Evolutionary conservation across 345 rosid genomes (phyloP).

Genomic region (Physaria fendleri): DNA sequence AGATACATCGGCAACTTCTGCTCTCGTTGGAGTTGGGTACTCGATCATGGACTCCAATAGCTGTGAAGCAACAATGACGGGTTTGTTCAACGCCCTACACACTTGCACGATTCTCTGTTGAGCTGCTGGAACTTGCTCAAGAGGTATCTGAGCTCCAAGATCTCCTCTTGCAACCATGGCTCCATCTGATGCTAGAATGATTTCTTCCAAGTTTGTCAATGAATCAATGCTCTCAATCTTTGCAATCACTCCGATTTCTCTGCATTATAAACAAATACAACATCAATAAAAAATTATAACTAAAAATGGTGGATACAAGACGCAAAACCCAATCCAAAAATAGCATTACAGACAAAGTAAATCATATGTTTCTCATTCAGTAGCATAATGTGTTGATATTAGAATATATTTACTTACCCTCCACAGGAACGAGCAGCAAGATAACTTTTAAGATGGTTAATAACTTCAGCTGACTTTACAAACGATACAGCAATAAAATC

Average conservation of each 20-base stretch:
- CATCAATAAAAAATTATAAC: not conserved
- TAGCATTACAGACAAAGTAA: not conserved
- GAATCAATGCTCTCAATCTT: conserved; percentile 97
- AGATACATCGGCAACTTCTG: conserved; percentile 98
- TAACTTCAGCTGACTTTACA: conserved; percentile 98
- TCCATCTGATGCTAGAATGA: conserved; percentile 87
- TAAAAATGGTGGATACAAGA: too few relatives aligned
- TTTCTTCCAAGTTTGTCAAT: conserved; percentile 81
- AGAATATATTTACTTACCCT: conserved; percentile 41
- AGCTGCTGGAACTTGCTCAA: conserved; percentile 97
- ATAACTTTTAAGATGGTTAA: conserved; percentile 90
- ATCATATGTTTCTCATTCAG: not conserved
- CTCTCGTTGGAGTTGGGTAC: conserved; percentile 98
- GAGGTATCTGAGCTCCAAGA: conserved; percentile 75
- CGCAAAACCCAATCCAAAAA: too few relatives aligned
- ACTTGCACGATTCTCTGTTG: conserved; percentile 79
- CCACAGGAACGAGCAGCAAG: conserved; percentile 82
- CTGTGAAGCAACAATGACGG: conserved; percentile 95
- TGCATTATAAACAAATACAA: conserved; percentile 21
- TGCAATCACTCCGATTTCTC: conserved; percentile 88
- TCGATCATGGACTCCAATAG: conserved; percentile 98
- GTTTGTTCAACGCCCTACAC: conserved; percentile 89
- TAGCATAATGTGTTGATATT: not conserved
- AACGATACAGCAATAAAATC: conserved; percentile 97
- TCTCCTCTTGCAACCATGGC: conserved; percentile 99